Conservation (phyloP, 345 rosid species). For the Brassica cretica region DNA sequence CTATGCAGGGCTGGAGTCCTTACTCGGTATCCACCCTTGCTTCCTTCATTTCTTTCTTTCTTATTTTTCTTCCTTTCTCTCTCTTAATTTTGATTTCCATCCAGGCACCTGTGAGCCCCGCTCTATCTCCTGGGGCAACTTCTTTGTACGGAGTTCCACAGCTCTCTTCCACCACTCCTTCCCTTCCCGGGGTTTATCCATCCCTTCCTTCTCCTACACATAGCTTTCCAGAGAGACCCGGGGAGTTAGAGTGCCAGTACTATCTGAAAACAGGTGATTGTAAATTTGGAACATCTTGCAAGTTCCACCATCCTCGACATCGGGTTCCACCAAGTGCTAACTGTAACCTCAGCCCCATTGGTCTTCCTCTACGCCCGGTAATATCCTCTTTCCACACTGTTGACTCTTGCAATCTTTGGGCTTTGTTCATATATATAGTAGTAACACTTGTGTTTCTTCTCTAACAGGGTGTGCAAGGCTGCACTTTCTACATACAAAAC, state of each 20-base stretch:
- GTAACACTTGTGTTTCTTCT: too few relatives aligned
- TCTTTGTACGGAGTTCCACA: slow-evolving; percentile 72
- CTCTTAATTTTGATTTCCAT: slow-evolving; percentile 20
- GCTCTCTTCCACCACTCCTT: slow-evolving; percentile 67
- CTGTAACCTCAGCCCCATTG: slow-evolving; percentile 70
- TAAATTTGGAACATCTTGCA: slow-evolving; percentile 83
- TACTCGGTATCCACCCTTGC: slow-evolving; percentile 56
- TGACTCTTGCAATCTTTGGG: too few relatives aligned
- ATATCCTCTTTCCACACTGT: too few relatives aligned
- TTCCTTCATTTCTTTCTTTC: neutral
- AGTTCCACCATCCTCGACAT: slow-evolving; percentile 89
- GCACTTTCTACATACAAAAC: slow-evolving; percentile 61
- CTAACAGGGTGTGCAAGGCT: slow-evolving; percentile 59
- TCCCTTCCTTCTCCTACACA: slow-evolving; percentile 12
- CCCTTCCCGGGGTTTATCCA: slow-evolving; percentile 47
- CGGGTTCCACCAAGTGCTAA: slow-evolving; percentile 55
- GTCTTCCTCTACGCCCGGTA: slow-evolving; percentile 90
- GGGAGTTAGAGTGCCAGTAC: slow-evolving; percentile 87
- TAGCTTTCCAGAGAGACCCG: slow-evolving; percentile 91
- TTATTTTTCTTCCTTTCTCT: neutral
- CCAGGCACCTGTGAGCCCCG: slow-evolving; percentile 85
- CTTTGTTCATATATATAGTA: too few relatives aligned
- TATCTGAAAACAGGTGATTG: slow-evolving; percentile 91
- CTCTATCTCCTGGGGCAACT: slow-evolving; percentile 71
- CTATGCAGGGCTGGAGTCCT: slow-evolving; percentile 78